phyloP scores from a whole-genome alignment of 2,329 filamentous ascomycete genomes.

The Botrytis galanthina region DNA sequence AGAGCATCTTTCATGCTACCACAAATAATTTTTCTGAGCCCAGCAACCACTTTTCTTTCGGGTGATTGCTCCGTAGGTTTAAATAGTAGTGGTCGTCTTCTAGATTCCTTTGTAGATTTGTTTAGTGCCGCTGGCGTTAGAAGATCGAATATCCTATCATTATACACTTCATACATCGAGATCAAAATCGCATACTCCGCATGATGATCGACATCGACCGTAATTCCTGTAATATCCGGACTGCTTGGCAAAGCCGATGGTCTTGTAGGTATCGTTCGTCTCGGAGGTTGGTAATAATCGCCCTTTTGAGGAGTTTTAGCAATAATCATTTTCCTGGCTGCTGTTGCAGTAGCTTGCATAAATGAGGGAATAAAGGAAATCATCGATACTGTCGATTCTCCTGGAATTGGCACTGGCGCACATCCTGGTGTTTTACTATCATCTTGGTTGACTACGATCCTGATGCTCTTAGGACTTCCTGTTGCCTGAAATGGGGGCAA shows the following conservation, averaged over 20 bases:
- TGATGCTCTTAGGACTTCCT: constrained; percentile 37
- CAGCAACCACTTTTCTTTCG: constrained; percentile 92
- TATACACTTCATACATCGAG: constrained; percentile 99
- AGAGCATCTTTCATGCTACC: constrained; percentile 78
- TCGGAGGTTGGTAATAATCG: constrained; percentile 52
- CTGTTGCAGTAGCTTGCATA: constrained; percentile 35
- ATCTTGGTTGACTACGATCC: constrained; percentile 26
- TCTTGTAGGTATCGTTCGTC: constrained; percentile 61
- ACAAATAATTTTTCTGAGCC: constrained; percentile 86
- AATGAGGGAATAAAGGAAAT: constrained; percentile 33
- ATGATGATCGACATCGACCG: constrained; percentile 62
- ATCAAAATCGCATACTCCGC: constrained; percentile 85
- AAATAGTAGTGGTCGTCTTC: constrained; percentile 82
- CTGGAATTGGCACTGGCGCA: constrained; percentile 21
- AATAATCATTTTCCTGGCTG: constrained; percentile 39
- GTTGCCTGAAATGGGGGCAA: constrained; percentile 24
- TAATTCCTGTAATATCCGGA: constrained; percentile 71
- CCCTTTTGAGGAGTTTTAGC: constrained; percentile 49
- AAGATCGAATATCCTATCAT: constrained; percentile 95
- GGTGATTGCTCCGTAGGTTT: constrained; percentile 86
- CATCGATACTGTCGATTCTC: constrained; percentile 23
- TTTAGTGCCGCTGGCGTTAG: constrained; percentile 63
- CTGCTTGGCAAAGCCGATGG: constrained; percentile 69
- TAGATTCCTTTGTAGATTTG: constrained; percentile 64
- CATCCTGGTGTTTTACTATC: constrained; percentile 18